Base-by-base conservation (phyloP, 192 early-diverging fungal species). In the Phycomyces nitens region DNA sequence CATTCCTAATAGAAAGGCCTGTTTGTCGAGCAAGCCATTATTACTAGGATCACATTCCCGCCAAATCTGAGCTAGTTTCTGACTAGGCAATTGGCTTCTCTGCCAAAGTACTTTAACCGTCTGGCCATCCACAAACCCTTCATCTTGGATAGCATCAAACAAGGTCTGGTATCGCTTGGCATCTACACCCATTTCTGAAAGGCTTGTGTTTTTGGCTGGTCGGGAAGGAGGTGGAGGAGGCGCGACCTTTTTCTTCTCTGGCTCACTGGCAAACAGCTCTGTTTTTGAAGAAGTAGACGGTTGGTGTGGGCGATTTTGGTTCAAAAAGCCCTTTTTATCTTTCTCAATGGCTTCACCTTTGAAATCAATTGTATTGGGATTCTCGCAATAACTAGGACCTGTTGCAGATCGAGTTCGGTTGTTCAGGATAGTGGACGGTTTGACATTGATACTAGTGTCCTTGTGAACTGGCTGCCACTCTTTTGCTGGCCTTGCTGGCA, bases 201-300 rank as follows among this genome's bases (percentile, higher is more conserved):
- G 38, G 5, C 21, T 14, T 18, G 44, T 29, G 29, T 23, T 38
- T 42, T 53, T 63, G 14, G 62, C 39, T 27, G 21, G 38, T 40
- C 62, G 52, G 5, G 62, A 60, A n/a, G 66, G 66, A 22, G 66
- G 66, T 14, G 66, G 66, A 18, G 53, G 66, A 0, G 66, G 59
- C 12, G 66, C 58, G 0, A 51, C 55, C 26, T 60, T 55, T 22
- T 56, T 68, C 47, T 47, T 54, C 7, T 27, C 24, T 12, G 42
- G 15, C 43, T 47, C 51, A 7, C 29, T 34, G 7, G 3, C 7
- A 34, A 7, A 34, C 29, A 34, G 7, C 29, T 7, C 29, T 5
- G 29, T 34, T 34, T 34, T 34, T 34, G 29, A 34, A 34, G 29
- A 7, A 5, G 29, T 2, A 34, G 29, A 7, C 29, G 29, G 29